Conservation (phyloP, 305 asterid species). For the Plantago coronopus region DNA sequence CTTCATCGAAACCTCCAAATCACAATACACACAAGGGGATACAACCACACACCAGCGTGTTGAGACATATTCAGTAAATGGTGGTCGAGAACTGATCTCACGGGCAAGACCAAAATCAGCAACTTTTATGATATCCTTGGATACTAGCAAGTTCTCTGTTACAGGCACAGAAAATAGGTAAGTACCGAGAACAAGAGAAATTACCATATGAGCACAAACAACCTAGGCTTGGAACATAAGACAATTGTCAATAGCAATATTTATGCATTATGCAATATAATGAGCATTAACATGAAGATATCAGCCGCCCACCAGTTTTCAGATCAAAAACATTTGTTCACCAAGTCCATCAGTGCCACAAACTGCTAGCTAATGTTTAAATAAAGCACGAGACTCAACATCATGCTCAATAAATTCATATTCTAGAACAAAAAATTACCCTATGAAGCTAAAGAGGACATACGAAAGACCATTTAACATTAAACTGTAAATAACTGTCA, state of each 20-base stretch:
- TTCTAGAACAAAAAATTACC: too few species aligned
- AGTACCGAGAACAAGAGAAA: constrained; percentile 1
- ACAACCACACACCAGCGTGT: constrained; percentile 80
- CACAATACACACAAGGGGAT: constrained; percentile 12
- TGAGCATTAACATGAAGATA: background rate
- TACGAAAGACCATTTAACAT: too few species aligned
- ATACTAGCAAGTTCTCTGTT: constrained; percentile 85
- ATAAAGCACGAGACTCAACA: too few species aligned
- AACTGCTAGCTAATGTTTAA: too few species aligned
- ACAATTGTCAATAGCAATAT: background rate
- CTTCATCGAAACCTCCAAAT: background rate
- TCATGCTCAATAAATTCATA: too few species aligned
- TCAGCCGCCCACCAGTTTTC: background rate
- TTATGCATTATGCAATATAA: background rate
- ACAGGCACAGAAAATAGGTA: constrained; percentile 18
- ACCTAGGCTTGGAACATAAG: background rate
- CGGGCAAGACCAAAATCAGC: constrained; percentile 99
- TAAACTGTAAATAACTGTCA: too few species aligned
- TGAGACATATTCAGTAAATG: constrained; percentile 92
- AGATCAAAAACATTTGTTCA: too few species aligned
- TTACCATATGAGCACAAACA: background rate
- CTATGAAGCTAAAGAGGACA: too few species aligned
- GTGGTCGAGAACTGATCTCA: constrained; percentile 83
- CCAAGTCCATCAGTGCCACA: too few species aligned
- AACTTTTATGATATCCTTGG: constrained; percentile 76